Evolutionary conservation across 306 rosid species (phyloP).

Genomic region (Medicago ruthenica): DNA sequence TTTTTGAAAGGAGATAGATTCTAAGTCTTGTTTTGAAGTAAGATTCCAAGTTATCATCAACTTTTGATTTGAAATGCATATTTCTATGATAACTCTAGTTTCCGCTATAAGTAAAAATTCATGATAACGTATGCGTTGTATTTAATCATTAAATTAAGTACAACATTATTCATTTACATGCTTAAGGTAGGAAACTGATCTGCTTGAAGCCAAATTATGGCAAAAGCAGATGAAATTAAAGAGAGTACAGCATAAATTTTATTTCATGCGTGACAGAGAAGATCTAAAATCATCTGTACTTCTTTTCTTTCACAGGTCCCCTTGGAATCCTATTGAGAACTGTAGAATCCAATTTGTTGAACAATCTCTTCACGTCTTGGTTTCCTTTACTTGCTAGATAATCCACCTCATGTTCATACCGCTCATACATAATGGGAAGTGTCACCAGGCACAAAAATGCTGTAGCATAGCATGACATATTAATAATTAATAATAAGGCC

Average conservation of each 20-base stretch:
- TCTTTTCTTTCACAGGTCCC: constrained; percentile 59
- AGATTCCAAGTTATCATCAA: too few species aligned
- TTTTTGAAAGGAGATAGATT: too few species aligned
- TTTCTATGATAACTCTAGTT: too few species aligned
- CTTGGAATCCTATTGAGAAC: constrained; percentile 71
- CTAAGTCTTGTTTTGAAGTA: too few species aligned
- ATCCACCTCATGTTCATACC: constrained; percentile 63
- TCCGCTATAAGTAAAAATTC: too few species aligned
- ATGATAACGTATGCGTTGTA: background rate
- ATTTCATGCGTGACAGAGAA: constrained; percentile 4
- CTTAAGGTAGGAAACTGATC: background rate
- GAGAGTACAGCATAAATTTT: background rate
- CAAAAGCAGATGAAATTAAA: constrained; percentile 20
- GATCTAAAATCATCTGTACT: constrained; percentile 38
- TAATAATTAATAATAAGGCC: constrained; percentile 9
- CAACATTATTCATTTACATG: constrained; percentile 4
- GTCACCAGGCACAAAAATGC: constrained; percentile 52
- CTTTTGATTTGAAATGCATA: too few species aligned
- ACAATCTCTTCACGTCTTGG: constrained; percentile 53
- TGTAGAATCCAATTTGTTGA: constrained; percentile 51
- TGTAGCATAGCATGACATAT: constrained; percentile 22
- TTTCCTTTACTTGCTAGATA: constrained; percentile 57
- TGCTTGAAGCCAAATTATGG: constrained; percentile 10
- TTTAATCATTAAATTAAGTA: background rate
- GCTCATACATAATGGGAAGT: constrained; percentile 61